Percentiles rank a stretch among this genome's conserved stretches.
These are phyloP conservation scores for Colletotrichum trifolii DNA, from an alignment of 2,329 filamentous ascomycete species.

Conservation along the genomic window DNA sequence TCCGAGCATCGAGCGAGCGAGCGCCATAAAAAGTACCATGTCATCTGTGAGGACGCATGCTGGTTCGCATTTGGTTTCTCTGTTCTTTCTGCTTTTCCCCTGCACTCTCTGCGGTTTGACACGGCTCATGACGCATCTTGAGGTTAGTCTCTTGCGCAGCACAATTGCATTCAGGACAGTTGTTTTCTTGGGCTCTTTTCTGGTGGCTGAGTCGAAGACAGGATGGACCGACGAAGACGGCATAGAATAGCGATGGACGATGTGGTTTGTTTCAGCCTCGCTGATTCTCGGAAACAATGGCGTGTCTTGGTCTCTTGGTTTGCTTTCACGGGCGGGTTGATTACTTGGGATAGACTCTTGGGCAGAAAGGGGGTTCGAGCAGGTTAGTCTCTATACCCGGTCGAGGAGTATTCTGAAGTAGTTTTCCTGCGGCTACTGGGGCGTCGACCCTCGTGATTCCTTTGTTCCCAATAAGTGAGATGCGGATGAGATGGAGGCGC, in stretches of 20 bases:
- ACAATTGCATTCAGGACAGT: constrained; percentile 5
- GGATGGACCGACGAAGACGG: not conserved
- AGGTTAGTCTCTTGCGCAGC: not conserved
- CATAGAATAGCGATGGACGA: not conserved
- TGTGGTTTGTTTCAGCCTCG: constrained; percentile 21
- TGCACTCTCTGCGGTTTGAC: not conserved
- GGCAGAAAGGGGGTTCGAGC: constrained; percentile 24
- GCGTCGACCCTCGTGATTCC: constrained; percentile 3
- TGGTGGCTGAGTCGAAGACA: constrained; percentile 11
- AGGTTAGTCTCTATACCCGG: constrained; percentile 8
- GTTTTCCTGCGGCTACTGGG: not conserved
- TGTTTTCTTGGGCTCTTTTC: constrained; percentile 16
- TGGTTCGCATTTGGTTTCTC: not conserved
- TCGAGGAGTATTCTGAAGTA: constrained; percentile 17
- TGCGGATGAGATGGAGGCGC: not conserved
- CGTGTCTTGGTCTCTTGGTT: constrained; percentile 15
- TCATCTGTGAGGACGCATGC: not conserved
- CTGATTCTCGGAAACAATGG: not conserved
- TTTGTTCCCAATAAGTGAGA: constrained; percentile 13
- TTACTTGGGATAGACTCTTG: constrained; percentile 9
- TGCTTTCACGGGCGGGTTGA: constrained; percentile 16
- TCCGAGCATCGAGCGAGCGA: no score
- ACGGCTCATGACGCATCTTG: not conserved
- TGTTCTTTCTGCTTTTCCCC: not conserved
- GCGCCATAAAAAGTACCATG: no score